Evolutionary conservation across 1,139 yeast genomes (phyloP), one percentile per base, ranked within the genome.

Genomic region (Hyphopichia fennica): DNA sequence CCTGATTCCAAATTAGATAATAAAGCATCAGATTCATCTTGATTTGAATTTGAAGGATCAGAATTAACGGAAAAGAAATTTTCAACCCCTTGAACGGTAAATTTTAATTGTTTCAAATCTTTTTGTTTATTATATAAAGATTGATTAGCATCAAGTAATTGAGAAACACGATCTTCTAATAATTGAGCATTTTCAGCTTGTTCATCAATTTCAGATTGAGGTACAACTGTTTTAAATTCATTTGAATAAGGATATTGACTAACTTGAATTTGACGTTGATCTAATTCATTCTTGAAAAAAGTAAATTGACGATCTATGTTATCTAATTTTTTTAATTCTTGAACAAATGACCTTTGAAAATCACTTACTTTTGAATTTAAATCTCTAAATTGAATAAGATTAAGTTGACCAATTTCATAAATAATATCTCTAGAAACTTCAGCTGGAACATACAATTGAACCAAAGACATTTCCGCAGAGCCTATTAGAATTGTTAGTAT

Each of bases 391-490:
- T 85, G 88, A 38, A 85, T 69, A 44, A 78, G 62, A 40, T 85
- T 83, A 51, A 83, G 63, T 39, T 79, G 79, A 10, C 93, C 93
- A 37, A 86, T 65, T 20, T 81, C 69, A 56, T 82, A 79, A 37
- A 84, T 75, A 13, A 84, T 72, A 45, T 83, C 88, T 51, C 93
- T 69, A 2, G 86, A 69, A 19, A 81, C 77, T 62, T 86, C 95
- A 20, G 83, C 71, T 2, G 91, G 90, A 41, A 85, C 81, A 56
- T 84, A 85, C 53, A 86, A 64, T 58, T 85, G 88, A 35, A 84
- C 79, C 62, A 84, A 76, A 18, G 88, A 79, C 93, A 85, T 85
- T 54, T 82, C 87, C 78, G 93, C 93, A 40, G 93, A 85, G 58
- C 73, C 72, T 68, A 48, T 36, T 39, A 11, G 15, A 25, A 16